phyloP scores from a whole-genome alignment of 2,329 filamentous ascomycete species.

The Neofusicoccum sp. region DNA sequence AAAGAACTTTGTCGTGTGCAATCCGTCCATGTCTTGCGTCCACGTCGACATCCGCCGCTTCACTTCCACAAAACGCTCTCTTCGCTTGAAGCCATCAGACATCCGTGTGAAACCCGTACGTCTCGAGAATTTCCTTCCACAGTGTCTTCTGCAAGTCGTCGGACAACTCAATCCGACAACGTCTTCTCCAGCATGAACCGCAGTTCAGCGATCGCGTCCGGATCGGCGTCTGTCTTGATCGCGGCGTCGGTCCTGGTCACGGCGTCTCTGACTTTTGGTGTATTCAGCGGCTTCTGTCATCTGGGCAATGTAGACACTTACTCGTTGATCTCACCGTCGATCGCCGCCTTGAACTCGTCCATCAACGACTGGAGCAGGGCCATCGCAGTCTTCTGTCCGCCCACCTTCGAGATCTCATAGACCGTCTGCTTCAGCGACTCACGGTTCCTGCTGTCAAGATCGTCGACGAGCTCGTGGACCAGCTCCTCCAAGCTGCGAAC shows the following conservation, averaged over 20 bases:
- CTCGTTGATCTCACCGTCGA: conserved; percentile 5
- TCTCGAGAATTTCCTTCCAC: no score
- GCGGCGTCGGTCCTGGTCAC: background rate
- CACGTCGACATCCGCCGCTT: no score
- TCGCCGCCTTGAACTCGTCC: conserved; percentile 10
- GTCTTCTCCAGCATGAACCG: no score
- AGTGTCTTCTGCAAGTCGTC: no score
- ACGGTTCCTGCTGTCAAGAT: background rate
- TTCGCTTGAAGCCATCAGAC: no score
- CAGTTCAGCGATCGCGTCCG: no score
- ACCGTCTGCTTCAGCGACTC: background rate
- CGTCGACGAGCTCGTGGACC: background rate
- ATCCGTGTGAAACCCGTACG: no score
- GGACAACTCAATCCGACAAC: no score
- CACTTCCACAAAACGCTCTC: no score
- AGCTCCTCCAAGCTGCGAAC: conserved; percentile 2
- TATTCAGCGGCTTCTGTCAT: background rate
- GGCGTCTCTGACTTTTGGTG: background rate
- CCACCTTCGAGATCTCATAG: background rate
- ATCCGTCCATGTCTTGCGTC: no score
- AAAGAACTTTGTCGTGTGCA: no score
- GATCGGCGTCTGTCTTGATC: no score
- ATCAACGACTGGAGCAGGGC: conserved; percentile 4
- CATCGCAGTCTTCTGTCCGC: conserved; percentile 5
- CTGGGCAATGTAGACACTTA: background rate